phyloP scores from a whole-genome alignment of 2,329 filamentous ascomycete genomes.

The Cephalotrichum gorgonifer region DNA sequence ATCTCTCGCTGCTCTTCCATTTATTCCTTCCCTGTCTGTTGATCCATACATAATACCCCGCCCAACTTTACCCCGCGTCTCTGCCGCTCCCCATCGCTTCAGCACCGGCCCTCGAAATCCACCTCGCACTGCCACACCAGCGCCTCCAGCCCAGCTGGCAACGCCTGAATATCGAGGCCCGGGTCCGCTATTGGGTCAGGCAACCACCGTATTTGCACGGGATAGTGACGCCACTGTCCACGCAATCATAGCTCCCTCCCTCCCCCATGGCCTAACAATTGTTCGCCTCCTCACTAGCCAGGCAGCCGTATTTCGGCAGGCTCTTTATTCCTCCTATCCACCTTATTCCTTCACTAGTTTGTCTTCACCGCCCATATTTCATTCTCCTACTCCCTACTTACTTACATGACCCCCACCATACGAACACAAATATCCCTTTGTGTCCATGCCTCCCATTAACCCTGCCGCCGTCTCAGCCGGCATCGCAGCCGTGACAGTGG shows the following conservation, averaged over 20 bases:
- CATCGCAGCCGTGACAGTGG: slow-evolving; percentile 46
- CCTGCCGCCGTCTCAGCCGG: slow-evolving; percentile 45
- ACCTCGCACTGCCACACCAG: not conserved
- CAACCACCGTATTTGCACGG: slow-evolving; percentile 2
- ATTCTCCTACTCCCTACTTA: not conserved
- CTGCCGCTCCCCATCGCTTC: not conserved
- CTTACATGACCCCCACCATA: not conserved
- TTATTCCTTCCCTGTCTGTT: too few species aligned
- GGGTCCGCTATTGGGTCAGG: not conserved
- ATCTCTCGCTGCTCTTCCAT: not conserved
- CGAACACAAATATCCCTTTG: not conserved
- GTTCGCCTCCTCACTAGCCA: not conserved
- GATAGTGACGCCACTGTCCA: slow-evolving; percentile 5
- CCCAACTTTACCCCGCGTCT: not conserved
- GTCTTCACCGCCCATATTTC: not conserved
- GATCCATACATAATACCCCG: not conserved
- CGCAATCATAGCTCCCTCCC: slow-evolving; percentile 1
- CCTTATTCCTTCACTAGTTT: too few species aligned
- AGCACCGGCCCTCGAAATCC: too few species aligned
- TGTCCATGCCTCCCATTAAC: slow-evolving; percentile 45
- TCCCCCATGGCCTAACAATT: not conserved
- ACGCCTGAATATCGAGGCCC: slow-evolving; percentile 4
- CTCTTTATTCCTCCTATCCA: not conserved
- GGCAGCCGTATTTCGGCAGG: not conserved
- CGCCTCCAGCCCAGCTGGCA: too few species aligned